These are phyloP conservation scores for Vanrija pseudolonga DNA, from an alignment of 1,284 basidiomycete genomes.

Conservation along the genomic window DNA sequence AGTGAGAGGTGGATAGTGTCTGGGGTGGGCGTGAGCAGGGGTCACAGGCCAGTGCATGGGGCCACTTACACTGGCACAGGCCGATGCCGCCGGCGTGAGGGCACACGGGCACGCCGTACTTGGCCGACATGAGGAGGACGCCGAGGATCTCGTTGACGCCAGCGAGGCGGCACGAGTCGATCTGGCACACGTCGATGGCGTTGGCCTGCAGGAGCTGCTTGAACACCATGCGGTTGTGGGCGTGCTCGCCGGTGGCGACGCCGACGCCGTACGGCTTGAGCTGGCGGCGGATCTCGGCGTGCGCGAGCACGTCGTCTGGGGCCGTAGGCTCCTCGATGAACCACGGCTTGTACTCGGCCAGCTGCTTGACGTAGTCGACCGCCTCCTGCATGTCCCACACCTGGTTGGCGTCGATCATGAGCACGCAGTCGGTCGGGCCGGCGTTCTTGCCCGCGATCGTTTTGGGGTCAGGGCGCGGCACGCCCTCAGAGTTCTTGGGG, in stretches of 20 bases:
- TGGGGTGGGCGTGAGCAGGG: too few species aligned
- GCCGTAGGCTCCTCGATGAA: constrained; percentile 93
- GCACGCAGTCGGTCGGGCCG: constrained; percentile 7
- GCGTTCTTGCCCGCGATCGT: constrained; percentile 75
- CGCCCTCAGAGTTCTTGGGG: too few species aligned
- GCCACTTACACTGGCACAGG: constrained; percentile 19
- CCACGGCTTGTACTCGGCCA: constrained; percentile 79
- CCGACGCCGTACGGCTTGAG: constrained; percentile 81
- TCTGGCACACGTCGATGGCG: constrained; percentile 86
- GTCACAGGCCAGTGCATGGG: too few species aligned
- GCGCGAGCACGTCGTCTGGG: constrained; percentile 69
- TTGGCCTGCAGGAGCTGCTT: constrained; percentile 89
- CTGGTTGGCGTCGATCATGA: constrained; percentile 45
- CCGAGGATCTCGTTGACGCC: constrained; percentile 87
- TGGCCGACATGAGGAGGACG: constrained; percentile 84
- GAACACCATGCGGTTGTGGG: constrained; percentile 81
- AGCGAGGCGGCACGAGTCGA: constrained; percentile 85
- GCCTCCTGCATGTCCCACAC: constrained; percentile 90
- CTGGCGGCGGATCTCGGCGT: constrained; percentile 50
- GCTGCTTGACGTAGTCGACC: constrained; percentile 77
- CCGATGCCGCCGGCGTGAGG: constrained; percentile 73
- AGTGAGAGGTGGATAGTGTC: constrained; percentile 47
- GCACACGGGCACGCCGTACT: constrained; percentile 76
- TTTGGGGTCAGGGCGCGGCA: too few species aligned
- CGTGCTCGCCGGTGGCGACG: constrained; percentile 91